Conservation (phyloP, 768 basidiomycete species). For the Mrakia frigida region DNA sequence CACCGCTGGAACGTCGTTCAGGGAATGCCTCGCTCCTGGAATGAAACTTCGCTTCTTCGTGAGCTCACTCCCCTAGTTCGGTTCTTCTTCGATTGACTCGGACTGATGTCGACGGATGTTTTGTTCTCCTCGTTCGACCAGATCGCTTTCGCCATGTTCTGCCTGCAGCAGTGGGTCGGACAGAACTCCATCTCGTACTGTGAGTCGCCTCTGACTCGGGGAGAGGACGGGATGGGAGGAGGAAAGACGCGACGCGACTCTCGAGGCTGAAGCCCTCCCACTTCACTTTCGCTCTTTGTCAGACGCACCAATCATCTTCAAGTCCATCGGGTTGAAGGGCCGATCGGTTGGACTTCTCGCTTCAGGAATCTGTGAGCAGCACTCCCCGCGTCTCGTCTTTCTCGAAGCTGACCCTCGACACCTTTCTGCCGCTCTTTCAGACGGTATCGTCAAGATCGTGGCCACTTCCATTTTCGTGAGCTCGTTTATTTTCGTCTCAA, state of each 20-base stretch:
- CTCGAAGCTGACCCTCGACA: neutral
- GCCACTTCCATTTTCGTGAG: conserved; percentile 44
- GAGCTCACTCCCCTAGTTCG: too few species aligned
- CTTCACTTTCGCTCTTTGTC: neutral
- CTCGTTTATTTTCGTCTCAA: too few species aligned
- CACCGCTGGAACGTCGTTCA: conserved; percentile 58
- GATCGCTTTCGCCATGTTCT: conserved; percentile 62
- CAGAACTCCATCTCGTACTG: conserved; percentile 50
- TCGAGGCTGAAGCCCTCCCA: neutral
- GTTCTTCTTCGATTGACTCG: too few species aligned
- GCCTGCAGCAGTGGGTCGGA: conserved; percentile 79
- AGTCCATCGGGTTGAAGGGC: conserved; percentile 43
- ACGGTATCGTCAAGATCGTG: conserved; percentile 47
- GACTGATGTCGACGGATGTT: too few species aligned
- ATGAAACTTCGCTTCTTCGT: conserved; percentile 70
- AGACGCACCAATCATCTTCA: conserved; percentile 41
- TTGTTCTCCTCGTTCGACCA: too few species aligned
- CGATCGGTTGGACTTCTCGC: conserved; percentile 43
- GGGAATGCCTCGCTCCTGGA: conserved; percentile 53
- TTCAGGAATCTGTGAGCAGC: conserved; percentile 38
- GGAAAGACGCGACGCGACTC: too few species aligned
- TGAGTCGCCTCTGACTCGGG: too few species aligned
- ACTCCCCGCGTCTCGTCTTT: neutral
- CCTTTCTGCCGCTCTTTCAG: neutral
- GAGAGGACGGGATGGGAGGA: too few species aligned